Conservation (phyloP, 2,329 filamentous ascomycete genomes). For the Apiospora koreana region DNA sequence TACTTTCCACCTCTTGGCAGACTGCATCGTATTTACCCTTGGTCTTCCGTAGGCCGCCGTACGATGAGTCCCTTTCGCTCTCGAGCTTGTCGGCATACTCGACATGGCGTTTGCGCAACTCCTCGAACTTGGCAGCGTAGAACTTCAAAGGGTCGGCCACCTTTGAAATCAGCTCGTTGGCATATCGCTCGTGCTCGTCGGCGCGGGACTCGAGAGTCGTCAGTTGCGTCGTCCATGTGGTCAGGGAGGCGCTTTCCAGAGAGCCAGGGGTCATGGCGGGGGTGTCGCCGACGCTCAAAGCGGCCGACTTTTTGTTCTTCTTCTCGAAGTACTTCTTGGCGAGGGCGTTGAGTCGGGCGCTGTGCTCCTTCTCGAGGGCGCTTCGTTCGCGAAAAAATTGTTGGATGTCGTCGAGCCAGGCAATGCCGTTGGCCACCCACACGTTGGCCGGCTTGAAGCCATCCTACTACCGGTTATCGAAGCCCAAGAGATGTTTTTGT, state of each 20-base stretch:
- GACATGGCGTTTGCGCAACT: constrained; percentile 85
- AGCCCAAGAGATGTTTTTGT: constrained; percentile 21
- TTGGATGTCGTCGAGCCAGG: constrained; percentile 95
- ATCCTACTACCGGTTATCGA: constrained; percentile 60
- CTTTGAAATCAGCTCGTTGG: constrained; percentile 73
- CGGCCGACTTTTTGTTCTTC: constrained; percentile 87
- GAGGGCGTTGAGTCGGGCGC: constrained; percentile 79
- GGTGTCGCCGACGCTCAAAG: constrained; percentile 88
- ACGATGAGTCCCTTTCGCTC: constrained; percentile 82
- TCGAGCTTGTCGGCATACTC: constrained; percentile 89
- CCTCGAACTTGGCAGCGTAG: constrained; percentile 76
- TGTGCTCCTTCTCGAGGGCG: constrained; percentile 95
- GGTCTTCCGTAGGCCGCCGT: constrained; percentile 82
- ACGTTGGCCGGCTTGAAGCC: constrained; percentile 92
- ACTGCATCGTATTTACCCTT: constrained; percentile 92
- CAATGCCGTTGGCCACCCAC: constrained; percentile 88
- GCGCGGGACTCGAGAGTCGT: constrained; percentile 87
- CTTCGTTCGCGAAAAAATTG: constrained; percentile 96
- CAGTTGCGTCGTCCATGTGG: constrained; percentile 94
- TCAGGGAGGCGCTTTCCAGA: constrained; percentile 92
- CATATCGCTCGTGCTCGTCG: constrained; percentile 84
- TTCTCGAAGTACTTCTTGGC: constrained; percentile 98
- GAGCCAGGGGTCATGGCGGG: constrained; percentile 93
- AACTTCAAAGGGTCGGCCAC: constrained; percentile 86
- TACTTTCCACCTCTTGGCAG: constrained; percentile 92